These are phyloP conservation scores for Trebouxia gelatinosa DNA, from an alignment of 163 green algal genomes.

Conservation along the genomic window DNA sequence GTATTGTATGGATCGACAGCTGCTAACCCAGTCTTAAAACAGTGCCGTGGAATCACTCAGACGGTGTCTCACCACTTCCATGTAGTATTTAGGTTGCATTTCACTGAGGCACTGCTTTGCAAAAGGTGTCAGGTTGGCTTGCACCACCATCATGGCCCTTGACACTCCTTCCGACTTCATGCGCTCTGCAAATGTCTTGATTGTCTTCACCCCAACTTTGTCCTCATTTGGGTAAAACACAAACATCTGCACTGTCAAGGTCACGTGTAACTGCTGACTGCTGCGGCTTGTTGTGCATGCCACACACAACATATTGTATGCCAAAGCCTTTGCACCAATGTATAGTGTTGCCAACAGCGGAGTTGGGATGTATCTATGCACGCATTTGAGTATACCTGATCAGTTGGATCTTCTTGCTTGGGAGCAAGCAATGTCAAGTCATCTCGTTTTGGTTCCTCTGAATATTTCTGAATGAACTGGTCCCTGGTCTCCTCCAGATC, in stretches of 20 bases:
- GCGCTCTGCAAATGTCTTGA: slow-evolving; percentile 85
- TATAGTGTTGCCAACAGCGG: background rate
- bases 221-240: slow-evolving; percentile 95
- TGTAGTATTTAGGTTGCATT: slow-evolving; percentile 75
- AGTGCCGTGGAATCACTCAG: too few relatives aligned
- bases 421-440: slow-evolving; percentile 84
- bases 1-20: too few relatives aligned
- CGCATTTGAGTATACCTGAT: too few relatives aligned
- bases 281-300: background rate
- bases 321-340: background rate
- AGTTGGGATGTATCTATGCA: too few relatives aligned
- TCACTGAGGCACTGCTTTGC: slow-evolving; percentile 79
- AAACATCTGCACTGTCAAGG: slow-evolving; percentile 74
- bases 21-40: too few relatives aligned
- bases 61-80: slow-evolving; percentile 55
- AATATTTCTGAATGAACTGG: slow-evolving; percentile 78
- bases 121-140: slow-evolving; percentile 87
- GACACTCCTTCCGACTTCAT: slow-evolving; percentile 89
- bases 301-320: too few relatives aligned
- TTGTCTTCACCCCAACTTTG: slow-evolving; percentile 95
- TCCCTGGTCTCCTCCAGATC: slow-evolving; percentile 78
- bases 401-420: slow-evolving; percentile 81
- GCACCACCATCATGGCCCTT: slow-evolving; percentile 88
- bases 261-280: background rate
- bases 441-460: slow-evolving; percentile 73